Conservation (phyloP, 441 rosid genomes). For the Populus trichocarpa region DNA sequence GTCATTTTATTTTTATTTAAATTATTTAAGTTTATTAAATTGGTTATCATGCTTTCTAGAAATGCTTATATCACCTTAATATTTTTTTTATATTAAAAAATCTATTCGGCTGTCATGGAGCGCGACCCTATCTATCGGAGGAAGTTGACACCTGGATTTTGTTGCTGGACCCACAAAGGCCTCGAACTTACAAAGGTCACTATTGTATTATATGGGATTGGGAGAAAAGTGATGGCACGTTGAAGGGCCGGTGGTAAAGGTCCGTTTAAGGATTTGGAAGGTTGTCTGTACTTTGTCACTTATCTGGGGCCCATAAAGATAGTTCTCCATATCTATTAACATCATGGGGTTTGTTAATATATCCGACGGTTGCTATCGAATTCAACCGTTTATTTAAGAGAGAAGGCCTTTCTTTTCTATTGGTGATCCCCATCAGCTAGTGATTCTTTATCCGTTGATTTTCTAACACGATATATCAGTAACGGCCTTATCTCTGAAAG, state of each 20-base stretch:
- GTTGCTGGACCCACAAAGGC: not conserved
- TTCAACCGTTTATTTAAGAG: not conserved
- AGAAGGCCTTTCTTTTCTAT: not conserved
- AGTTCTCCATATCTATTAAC: not conserved
- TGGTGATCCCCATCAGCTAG: not conserved
- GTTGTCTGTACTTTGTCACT: not conserved
- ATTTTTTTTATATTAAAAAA: no score
- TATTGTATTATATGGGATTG: not conserved
- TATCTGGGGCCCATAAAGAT: not conserved
- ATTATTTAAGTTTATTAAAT: no score
- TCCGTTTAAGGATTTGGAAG: not conserved
- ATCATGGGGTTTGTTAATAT: not conserved
- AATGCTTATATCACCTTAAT: no score
- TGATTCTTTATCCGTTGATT: not conserved
- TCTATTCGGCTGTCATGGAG: no score
- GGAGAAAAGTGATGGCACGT: not conserved
- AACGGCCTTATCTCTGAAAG: not conserved
- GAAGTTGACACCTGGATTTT: no score
- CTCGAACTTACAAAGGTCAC: not conserved
- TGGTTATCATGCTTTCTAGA: no score
- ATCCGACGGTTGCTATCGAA: conserved; percentile 7
- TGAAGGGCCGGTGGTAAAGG: not conserved
- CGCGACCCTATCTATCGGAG: no score
- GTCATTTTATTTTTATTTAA: no score
- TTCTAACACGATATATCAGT: not conserved